Evolutionary conservation across 2,329 filamentous ascomycete genomes (phyloP), one percentile per base, ranked within the genome.

Genomic region (Neobulgaria alba): DNA sequence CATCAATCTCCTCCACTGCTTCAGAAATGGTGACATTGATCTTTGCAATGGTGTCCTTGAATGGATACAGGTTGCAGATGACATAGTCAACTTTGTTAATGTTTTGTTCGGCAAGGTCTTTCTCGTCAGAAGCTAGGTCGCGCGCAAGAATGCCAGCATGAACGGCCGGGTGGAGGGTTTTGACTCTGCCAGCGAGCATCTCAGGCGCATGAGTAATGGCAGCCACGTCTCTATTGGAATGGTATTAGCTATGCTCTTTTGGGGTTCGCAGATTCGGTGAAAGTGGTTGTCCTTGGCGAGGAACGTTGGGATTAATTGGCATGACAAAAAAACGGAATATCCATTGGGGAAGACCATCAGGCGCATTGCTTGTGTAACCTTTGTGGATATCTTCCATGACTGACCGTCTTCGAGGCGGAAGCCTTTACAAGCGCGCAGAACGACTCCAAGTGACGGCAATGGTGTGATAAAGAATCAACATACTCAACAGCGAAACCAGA

Each of bases 1-100:
- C 95, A 67, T 98, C 92, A 58, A 98, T 94, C 71, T 98, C 92
- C 69, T 98, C 92, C 29, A 98, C 90, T 38, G 92, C 92, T 68
- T 98, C 90, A 38, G 86, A 79, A 49, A 98, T 85, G 47, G 90
- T 96, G 58, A 98, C 92, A 59, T 95, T 94, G 70, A 93, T 80
- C 74, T 95, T 94, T 57, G 88, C 84, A 55, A 98, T 81, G 21
- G 92, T 98, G 63, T 96, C 89, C 72, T 95, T 95, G 79, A 98
- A 98, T 10, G 92, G 92, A 67, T 98, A 96, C 41, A 98, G 76
- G 69, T 98, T 98, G 82, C 92, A 96, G 62, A 98, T 83, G 56
- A 95, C 87, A 57, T 82, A 94, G 74, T 94, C 87, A 45, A 95
- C 87, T 69, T 94, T 94, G 69, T 85, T 76, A 63, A 95, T 95